Conservation (phyloP, 257 asterid genomes). For the Marsdenia floribunda region DNA sequence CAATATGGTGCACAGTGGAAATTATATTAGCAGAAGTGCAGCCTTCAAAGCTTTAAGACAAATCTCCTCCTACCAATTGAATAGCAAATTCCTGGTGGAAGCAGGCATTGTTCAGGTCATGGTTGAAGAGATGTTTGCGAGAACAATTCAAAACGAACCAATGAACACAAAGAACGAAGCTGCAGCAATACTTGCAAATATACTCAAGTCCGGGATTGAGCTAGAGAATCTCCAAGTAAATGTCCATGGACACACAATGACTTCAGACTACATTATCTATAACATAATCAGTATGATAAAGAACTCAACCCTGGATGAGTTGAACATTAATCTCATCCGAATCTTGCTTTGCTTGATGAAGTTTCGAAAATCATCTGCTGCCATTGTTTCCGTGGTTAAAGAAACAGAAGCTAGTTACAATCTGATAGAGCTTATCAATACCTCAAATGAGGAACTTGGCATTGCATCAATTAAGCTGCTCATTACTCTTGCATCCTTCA, state of each 20-base stretch:
- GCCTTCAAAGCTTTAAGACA: slow-evolving; percentile 67
- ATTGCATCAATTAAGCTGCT: slow-evolving; percentile 53
- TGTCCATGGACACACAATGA: slow-evolving; percentile 53
- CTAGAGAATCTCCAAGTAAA: slow-evolving; percentile 44
- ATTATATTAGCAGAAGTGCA: slow-evolving; percentile 42
- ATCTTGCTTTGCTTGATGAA: slow-evolving; percentile 54
- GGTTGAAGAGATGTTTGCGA: slow-evolving; percentile 62
- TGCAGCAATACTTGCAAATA: slow-evolving; percentile 59
- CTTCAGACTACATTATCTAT: slow-evolving; percentile 62
- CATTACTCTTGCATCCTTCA: slow-evolving; percentile 43
- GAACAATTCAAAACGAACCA: slow-evolving; percentile 37
- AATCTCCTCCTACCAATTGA: slow-evolving; percentile 50
- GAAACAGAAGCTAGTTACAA: slow-evolving; percentile 64
- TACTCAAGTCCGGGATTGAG: slow-evolving; percentile 59
- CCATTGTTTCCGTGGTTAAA: slow-evolving; percentile 62
- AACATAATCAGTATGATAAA: slow-evolving; percentile 46
- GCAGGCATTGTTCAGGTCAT: slow-evolving; percentile 53
- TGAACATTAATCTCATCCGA: slow-evolving; percentile 55
- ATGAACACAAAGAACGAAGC: slow-evolving; percentile 53
- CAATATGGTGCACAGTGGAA: slow-evolving; percentile 54
- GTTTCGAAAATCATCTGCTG: slow-evolving; percentile 41
- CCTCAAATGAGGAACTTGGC: slow-evolving; percentile 55
- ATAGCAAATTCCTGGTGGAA: slow-evolving; percentile 42
- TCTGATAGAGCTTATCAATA: slow-evolving; percentile 60
- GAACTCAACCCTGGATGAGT: slow-evolving; percentile 47